Conservation (phyloP, 1,284 basidiomycete genomes). For the Pascua sp. region DNA sequence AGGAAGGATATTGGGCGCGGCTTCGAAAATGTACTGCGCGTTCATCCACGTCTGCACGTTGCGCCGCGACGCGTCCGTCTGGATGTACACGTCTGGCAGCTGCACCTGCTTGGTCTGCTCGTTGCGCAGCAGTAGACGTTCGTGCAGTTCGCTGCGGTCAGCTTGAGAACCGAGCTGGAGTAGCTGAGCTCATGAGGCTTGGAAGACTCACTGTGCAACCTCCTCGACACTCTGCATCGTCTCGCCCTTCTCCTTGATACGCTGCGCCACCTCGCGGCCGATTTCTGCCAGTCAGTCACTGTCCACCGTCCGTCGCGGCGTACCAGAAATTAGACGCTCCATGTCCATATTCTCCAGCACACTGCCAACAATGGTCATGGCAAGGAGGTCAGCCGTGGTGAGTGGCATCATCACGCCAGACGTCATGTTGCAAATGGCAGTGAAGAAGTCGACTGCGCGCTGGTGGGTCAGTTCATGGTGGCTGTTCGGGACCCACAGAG, state of each 20-base stretch:
- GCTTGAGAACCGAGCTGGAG: not conserved
- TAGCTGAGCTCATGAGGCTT: not conserved
- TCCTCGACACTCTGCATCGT: constrained; percentile 88
- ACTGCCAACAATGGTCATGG: constrained; percentile 93
- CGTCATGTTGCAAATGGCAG: constrained; percentile 85
- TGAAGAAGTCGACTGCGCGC: constrained; percentile 93
- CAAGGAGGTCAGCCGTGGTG: constrained; percentile 89
- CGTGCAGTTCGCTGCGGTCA: constrained; percentile 61
- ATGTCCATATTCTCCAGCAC: constrained; percentile 98
- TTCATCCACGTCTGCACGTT: constrained; percentile 85
- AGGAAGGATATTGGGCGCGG: constrained; percentile 72
- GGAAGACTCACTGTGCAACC: constrained; percentile 61
- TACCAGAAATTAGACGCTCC: constrained; percentile 74
- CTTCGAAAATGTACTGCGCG: constrained; percentile 68
- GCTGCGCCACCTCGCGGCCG: constrained; percentile 85
- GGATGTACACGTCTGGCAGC: constrained; percentile 93
- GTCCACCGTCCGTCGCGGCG: constrained; percentile 4
- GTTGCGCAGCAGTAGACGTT: constrained; percentile 82
- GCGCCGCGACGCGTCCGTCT: constrained; percentile 78
- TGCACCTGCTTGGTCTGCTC: constrained; percentile 95
- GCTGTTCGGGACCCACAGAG: constrained; percentile 62
- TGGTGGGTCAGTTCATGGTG: constrained; percentile 37
- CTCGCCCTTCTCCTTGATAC: constrained; percentile 68
- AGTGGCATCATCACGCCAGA: constrained; percentile 93
- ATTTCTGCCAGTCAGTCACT: constrained; percentile 59